Evolutionary conservation across 345 rosid species (phyloP).

Genomic region (Citrus inodora): DNA sequence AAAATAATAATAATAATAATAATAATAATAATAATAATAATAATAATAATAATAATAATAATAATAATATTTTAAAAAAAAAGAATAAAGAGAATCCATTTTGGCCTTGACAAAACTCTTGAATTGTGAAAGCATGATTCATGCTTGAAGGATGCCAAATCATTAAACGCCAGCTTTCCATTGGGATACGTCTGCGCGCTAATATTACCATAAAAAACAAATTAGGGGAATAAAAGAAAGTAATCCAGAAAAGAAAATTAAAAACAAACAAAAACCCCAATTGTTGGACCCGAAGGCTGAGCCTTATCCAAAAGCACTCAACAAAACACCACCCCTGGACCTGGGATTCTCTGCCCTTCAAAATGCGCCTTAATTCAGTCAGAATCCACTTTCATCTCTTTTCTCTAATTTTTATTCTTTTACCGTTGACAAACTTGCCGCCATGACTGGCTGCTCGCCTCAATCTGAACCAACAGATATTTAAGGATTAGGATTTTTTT

Average conservation of each 20-base stretch:
- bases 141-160: not conserved
- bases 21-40: not conserved
- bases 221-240: not conserved
- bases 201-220: not conserved
- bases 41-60: too few species aligned
- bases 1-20: not conserved
- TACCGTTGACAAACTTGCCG: constrained; percentile 16
- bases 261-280: not conserved
- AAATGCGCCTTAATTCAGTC: not conserved
- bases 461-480: constrained; percentile 24
- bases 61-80: too few species aligned
- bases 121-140: not conserved
- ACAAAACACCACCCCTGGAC: not conserved
- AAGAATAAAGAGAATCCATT: not conserved
- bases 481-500: not conserved
- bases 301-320: constrained; percentile 7
- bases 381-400: not conserved
- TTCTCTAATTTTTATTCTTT: not conserved
- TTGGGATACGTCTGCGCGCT: not conserved
- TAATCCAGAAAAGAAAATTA: too few species aligned
- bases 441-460: constrained; percentile 16
- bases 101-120: not conserved
- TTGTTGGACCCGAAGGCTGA: not conserved
- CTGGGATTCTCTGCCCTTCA: not conserved
- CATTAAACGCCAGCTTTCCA: not conserved